Evolutionary conservation across 2,329 filamentous ascomycete genomes (phyloP).

Genomic region (Fusarium musae): DNA sequence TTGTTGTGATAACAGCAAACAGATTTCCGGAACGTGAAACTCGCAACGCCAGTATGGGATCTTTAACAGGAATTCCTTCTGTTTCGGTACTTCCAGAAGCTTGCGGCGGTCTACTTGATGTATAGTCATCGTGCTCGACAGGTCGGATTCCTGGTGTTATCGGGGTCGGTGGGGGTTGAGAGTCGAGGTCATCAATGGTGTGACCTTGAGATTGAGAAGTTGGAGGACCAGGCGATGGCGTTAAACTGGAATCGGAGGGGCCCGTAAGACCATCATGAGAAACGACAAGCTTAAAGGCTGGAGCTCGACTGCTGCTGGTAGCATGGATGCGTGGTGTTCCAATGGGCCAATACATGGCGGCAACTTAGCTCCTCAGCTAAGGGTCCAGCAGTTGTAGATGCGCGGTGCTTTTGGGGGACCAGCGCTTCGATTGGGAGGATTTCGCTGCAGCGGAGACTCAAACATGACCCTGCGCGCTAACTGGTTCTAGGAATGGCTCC

Average conservation of each 20-base stretch:
- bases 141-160: constrained; percentile 68
- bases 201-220: constrained; percentile 41
- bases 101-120: constrained; percentile 36
- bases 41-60: constrained; percentile 78
- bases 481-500: constrained; percentile 22
- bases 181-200: constrained; percentile 49
- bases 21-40: constrained; percentile 82
- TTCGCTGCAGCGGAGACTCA: constrained; percentile 33
- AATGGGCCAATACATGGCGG: constrained; percentile 89
- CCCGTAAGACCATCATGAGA: constrained; percentile 69
- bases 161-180: constrained; percentile 57
- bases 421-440: constrained; percentile 24
- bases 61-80: constrained; percentile 60
- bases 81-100: constrained; percentile 43
- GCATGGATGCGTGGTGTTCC: constrained; percentile 86
- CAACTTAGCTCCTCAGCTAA: constrained; percentile 43
- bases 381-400: constrained; percentile 27
- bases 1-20: constrained; percentile 88
- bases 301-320: constrained; percentile 73
- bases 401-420: constrained; percentile 30
- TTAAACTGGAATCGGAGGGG: constrained; percentile 45
- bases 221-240: constrained; percentile 25
- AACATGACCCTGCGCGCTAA: constrained; percentile 43
- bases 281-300: constrained; percentile 61
- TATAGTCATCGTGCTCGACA: constrained; percentile 64